phyloP scores from a whole-genome alignment of 768 basidiomycete genomes.

The Rhizopogon vinicolor region DNA sequence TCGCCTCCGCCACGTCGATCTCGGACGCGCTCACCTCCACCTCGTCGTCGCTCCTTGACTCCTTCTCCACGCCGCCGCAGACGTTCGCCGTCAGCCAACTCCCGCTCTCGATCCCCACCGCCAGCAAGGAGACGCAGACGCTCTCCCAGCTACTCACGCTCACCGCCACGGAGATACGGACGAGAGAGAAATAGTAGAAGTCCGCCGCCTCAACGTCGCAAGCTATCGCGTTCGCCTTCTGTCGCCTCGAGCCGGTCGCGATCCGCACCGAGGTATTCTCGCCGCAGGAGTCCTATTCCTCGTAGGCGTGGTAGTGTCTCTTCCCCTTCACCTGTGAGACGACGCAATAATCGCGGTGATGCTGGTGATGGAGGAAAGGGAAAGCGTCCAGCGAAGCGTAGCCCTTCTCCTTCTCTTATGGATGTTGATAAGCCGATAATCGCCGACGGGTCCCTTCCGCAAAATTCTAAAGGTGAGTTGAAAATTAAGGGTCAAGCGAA shows the following conservation, averaged over 20 bases:
- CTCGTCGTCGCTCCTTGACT: constrained; percentile 32
- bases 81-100: constrained; percentile 21
- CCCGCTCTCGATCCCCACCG: constrained; percentile 24
- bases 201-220: constrained; percentile 38
- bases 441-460: constrained; percentile 26
- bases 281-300: constrained; percentile 43
- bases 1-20: constrained; percentile 37
- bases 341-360: constrained; percentile 23
- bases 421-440: constrained; percentile 19
- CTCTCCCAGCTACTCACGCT: constrained; percentile 44
- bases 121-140: constrained; percentile 35
- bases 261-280: constrained; percentile 34
- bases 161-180: constrained; percentile 38
- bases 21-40: constrained; percentile 38
- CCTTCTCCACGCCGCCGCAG: constrained; percentile 37
- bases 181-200: constrained; percentile 46
- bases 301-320: constrained; percentile 31
- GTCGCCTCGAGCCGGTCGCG: constrained; percentile 37
- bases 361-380: constrained; percentile 9
- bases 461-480: constrained; percentile 42
- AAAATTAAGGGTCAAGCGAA: constrained; percentile 76
- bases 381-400: constrained; percentile 20
- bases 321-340: constrained; percentile 29
- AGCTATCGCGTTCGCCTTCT: constrained; percentile 26
- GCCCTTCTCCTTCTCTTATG: constrained; percentile 18